Base-by-base conservation (phyloP, 73 alveolate species). In the Stentor coeruleus region DNA sequence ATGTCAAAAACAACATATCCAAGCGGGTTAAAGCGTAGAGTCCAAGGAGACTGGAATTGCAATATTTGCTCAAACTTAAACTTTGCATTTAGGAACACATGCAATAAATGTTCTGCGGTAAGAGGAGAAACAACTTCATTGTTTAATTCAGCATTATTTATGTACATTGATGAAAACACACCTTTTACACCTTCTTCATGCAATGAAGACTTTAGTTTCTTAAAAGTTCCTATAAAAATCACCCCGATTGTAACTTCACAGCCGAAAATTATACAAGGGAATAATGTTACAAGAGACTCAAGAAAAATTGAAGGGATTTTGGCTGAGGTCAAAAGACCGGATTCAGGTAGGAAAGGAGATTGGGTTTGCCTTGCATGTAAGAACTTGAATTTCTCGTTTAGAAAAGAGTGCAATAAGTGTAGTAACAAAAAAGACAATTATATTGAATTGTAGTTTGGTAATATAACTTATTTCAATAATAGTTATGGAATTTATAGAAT, bases 11-110 rank as follows among this genome's bases (percentile, higher is more conserved):
- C 81, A 33, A 66, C n/a, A 15, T 66, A 36, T 66, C 49, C 81
- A 20, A 30, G 30, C 38, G 81, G 49, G 30, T n/a, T 33, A 33
- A 66, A 66, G 30, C n/a, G 49, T 15, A 20, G 35, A 15, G 81
- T 66, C n/a, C 49, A 33, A 66, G 81, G 81, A 0, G 81, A 66
- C 49, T 66, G 81, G 77, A 66, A 66, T 36, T 66, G 81, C 77
- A n/a, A 15, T 36, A 66, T 15, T 30, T 66, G 81, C 35, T 33
- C 38, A 66, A 66, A 66, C 49, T 2, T 66, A 28, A 66, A 66
- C 81, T 66, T 33, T 57, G n/a, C 81, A 28, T 66, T 66, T 36
- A 36, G 81, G n/a, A 15, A 15, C 38, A 66, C 38, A 20, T 66
- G 81, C 2, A 66, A 66, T 2, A 36, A 57, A 15, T 66, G 81